Conservation (phyloP, 345 rosid species). For the Nasturtium officinale region DNA sequence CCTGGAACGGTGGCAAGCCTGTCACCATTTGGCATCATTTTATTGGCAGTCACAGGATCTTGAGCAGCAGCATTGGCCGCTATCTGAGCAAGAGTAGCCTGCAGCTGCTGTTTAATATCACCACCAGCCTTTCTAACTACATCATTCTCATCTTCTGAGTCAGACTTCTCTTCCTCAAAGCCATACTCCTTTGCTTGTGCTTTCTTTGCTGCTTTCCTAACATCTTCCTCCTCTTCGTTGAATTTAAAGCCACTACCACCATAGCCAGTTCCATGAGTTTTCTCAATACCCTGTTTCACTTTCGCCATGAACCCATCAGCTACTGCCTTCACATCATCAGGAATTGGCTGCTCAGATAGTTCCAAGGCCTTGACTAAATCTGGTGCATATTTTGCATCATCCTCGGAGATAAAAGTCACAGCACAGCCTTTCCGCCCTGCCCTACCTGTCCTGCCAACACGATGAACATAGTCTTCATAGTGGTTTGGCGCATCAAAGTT, state of each 20-base stretch:
- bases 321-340: constrained; percentile 80
- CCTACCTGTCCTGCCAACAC: constrained; percentile 95
- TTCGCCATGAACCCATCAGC: constrained; percentile 92
- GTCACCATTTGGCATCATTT: background rate
- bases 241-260: constrained; percentile 99
- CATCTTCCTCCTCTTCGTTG: constrained; percentile 97
- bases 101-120: constrained; percentile 56
- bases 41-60: constrained; percentile 39
- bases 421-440: constrained; percentile 97
- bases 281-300: constrained; percentile 92
- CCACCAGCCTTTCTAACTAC: constrained; percentile 82
- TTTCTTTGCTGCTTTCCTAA: constrained; percentile 89
- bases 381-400: constrained; percentile 93
- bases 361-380: constrained; percentile 93
- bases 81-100: constrained; percentile 59
- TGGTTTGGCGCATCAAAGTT: constrained; percentile 93
- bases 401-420: constrained; percentile 88
- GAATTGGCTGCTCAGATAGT: constrained; percentile 95
- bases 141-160: constrained; percentile 96
- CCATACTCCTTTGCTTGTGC: constrained; percentile 97
- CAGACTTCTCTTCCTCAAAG: constrained; percentile 92
- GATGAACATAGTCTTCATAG: constrained; percentile 95
- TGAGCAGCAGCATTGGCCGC: constrained; percentile 50
- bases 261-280: constrained; percentile 95
- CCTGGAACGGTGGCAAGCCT: background rate